Percentiles rank a stretch among this genome's conserved stretches.
Conservation (phyloP, 2,329 filamentous ascomycete genomes). For the Dothideomycetidae sp. region DNA sequence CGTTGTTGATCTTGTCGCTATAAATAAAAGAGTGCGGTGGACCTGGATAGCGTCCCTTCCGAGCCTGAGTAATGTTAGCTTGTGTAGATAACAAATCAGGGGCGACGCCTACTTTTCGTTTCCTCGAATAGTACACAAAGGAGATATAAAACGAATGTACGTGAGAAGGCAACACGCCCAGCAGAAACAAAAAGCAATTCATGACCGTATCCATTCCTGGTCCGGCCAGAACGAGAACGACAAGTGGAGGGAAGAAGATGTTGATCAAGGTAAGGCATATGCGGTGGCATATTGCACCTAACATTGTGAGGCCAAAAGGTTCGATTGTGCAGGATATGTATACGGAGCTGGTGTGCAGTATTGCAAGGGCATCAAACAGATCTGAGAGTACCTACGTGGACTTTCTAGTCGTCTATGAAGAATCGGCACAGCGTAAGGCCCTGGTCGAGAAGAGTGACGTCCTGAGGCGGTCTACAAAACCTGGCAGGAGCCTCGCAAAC, state of each 20-base stretch:
- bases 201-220: conserved; percentile 23
- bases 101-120: conserved; percentile 20
- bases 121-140: conserved; percentile 27
- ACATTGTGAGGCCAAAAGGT: too few species aligned
- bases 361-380: too few species aligned
- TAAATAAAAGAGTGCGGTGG: conserved; percentile 23
- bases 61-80: conserved; percentile 17
- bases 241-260: conserved; percentile 27
- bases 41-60: conserved; percentile 26
- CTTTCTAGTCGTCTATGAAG: too few species aligned
- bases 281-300: conserved; percentile 19
- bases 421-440: too few species aligned
- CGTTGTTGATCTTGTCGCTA: conserved; percentile 25
- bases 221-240: conserved; percentile 25
- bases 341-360: too few species aligned
- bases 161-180: conserved; percentile 28
- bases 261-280: conserved; percentile 25
- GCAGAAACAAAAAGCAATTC: conserved; percentile 27
- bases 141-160: conserved; percentile 30
- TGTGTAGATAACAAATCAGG: not conserved
- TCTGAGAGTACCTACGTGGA: too few species aligned
- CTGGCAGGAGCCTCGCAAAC: too few species aligned
- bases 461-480: too few species aligned
- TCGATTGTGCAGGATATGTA: too few species aligned
- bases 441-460: too few species aligned